Evolutionary conservation across 2,329 filamentous ascomycete genomes (phyloP), one percentile per base, ranked within the genome.

Genomic region (Penicillium sp.): DNA sequence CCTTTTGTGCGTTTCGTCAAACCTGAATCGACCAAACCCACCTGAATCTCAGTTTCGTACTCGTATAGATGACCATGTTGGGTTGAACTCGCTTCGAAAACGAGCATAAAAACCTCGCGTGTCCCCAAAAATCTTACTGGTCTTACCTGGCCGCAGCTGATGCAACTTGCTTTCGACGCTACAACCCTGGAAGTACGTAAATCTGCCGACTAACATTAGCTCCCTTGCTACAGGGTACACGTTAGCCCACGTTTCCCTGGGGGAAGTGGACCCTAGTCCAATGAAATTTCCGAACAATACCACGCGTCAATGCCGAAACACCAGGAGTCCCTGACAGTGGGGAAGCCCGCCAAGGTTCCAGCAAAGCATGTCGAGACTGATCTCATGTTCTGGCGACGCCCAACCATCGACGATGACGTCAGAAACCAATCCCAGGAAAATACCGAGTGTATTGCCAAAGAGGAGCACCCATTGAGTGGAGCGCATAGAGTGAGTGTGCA

Each of bases 111-210:
- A 4, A 13, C 49, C 24, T 24, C 32, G 13, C 4, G 14, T 16
- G 21, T 18, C 7, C 36, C 24, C n/a, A 6, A 42, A 31, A 16
- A 10, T 22, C 36, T 9, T 11, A 46, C 34, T n/a, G 1, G 48
- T 34, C 16, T 21, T 9, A 36, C 4, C 21, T 22, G 21, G 39
- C 22, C 44, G 18, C 32, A 2, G 31, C 7, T 56, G 44, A 55
- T 81, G 34, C 46, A 49, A 27, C 24, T 27, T 8, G 24, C 8
- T 27, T 27, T 27, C 24, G 24, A 27, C 5, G 5, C 24, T 27
- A 27, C 24, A 27, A 27, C 24, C 24, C 8, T 27, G 24, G 24
- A 27, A 27, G 24, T 27, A 27, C 5, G 24, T 27, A 27, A 27
- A 27, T 27, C 24, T 27, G 24, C 8, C 24, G 24, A 27, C 4